These are phyloP conservation scores for Salmacisia buchloeana DNA, from an alignment of 1,284 basidiomycete genomes.

Conservation along the genomic window DNA sequence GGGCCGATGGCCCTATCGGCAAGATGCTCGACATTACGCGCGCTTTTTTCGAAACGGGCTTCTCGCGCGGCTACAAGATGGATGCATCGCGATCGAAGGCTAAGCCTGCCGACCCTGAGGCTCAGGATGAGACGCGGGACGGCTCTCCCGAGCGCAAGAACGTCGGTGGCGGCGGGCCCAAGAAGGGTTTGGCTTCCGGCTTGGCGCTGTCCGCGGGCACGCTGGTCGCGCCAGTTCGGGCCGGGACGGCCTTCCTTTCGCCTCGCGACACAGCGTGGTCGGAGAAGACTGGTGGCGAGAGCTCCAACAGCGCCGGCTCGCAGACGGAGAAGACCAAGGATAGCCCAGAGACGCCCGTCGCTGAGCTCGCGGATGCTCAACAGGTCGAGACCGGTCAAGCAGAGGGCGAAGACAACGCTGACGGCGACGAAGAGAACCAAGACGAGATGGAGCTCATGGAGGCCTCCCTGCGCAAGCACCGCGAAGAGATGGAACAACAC, in stretches of 20 bases:
- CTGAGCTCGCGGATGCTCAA: too few relatives aligned
- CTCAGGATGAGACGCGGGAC: not conserved
- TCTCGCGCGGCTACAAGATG: not conserved
- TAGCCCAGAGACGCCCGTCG: too few relatives aligned
- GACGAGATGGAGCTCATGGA: constrained; percentile 11
- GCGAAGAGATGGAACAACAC: constrained; percentile 28
- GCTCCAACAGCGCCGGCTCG: not conserved
- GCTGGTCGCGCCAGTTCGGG: not conserved
- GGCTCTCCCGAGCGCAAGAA: not conserved
- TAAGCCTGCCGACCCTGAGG: not conserved
- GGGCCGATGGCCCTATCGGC: not conserved
- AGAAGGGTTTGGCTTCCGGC: not conserved
- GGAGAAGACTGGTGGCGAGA: too few relatives aligned
- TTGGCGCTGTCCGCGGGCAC: not conserved
- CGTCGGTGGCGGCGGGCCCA: not conserved
- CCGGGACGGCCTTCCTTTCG: not conserved
- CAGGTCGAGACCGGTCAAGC: too few relatives aligned
- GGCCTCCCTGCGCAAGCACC: constrained; percentile 5
- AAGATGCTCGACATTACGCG: not conserved
- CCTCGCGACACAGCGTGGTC: not conserved
- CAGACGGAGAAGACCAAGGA: not conserved
- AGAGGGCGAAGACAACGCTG: not conserved
- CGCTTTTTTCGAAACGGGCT: not conserved
- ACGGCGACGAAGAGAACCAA: not conserved
- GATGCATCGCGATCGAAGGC: not conserved